Evolutionary conservation across 177 flowering plant species (phyloP), one percentile per base, ranked within the genome.

Genomic region (Vitis hybrid): DNA sequence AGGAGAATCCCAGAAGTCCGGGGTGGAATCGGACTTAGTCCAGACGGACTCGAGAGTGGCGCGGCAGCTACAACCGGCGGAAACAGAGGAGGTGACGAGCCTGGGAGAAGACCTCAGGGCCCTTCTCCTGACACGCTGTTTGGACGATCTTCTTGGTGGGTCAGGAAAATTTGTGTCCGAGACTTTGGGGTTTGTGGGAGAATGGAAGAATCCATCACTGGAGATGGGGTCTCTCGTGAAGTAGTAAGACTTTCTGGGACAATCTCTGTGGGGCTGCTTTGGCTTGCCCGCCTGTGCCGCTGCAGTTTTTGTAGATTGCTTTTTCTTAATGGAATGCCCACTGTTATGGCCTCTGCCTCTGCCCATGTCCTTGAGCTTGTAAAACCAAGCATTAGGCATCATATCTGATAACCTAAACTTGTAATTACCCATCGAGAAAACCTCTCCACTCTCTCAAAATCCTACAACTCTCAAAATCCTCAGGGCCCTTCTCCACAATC

Each of bases 351-450:
- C 75, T 59, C 69, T 79, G 58, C 56, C 63, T 52, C 72, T 82
- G 76, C 84, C 67, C 84, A 86, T 79, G 70, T 90, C 82, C 65
- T 79, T 88, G 78, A 91, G 90, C 81, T 84, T 89, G 96, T 90
- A 87, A 75, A 92, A 85, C 97, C 97, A 92, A 47, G 94, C 90
- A 80, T 91, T 90, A 54, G 96, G 96, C 52, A 92, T 83, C 90
- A 90, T 87, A 68, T 92, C 90, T 64, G 97, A 86, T 28, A 89
- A 73, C 65, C 72, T 89, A 69, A 92, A 90, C 83, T 75, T 89
- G 78, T 84, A 71, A 73, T 89, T 89, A 0, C 91, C 92, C 97
- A 92, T 87, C 71, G 19, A 28, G 66, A 73, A 3, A 44, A 4
- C 20, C 47, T 11, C 20, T 4, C 57, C 50, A 13, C 31, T 65